phyloP scores from a whole-genome alignment of 768 basidiomycete genomes.

The Phylloporus sp. region DNA sequence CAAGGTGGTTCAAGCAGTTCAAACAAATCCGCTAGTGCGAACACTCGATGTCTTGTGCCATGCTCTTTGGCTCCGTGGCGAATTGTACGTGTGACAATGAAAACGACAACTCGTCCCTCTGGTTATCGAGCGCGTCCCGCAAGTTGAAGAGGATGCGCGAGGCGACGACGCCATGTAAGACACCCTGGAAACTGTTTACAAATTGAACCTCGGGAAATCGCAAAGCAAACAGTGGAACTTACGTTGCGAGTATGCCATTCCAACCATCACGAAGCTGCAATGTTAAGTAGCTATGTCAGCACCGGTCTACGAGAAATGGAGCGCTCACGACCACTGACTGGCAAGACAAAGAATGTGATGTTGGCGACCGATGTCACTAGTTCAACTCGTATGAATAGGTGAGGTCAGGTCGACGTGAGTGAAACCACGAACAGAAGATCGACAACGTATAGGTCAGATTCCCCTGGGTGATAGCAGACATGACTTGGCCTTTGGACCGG shows the following conservation, averaged over 20 bases:
- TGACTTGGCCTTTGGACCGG: not conserved
- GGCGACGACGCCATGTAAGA: slow-evolving; percentile 8
- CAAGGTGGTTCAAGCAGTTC: not conserved
- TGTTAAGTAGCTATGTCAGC: not conserved
- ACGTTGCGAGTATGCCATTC: not conserved
- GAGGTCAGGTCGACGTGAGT: not conserved
- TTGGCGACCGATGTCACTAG: not conserved
- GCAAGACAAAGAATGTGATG: not conserved
- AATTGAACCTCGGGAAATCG: not conserved
- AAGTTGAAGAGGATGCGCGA: slow-evolving; percentile 10
- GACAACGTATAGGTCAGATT: slow-evolving; percentile 8
- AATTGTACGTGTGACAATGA: slow-evolving; percentile 2
- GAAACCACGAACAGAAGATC: slow-evolving; percentile 5
- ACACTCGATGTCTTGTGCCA: not conserved
- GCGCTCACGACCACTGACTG: not conserved
- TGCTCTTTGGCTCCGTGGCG: not conserved
- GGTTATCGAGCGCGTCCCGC: not conserved
- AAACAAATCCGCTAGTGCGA: not conserved
- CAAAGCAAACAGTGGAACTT: not conserved
- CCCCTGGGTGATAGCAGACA: slow-evolving; percentile 1
- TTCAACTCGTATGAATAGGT: not conserved
- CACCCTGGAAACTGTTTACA: slow-evolving; percentile 7
- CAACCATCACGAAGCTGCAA: not conserved
- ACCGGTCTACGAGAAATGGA: not conserved
- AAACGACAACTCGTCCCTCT: not conserved